A percentile compares a stretch with the other conserved stretches of the same genome.
Evolutionary conservation across 2,329 filamentous ascomycete species (phyloP).

Genomic region (Fusarium irregulare): DNA sequence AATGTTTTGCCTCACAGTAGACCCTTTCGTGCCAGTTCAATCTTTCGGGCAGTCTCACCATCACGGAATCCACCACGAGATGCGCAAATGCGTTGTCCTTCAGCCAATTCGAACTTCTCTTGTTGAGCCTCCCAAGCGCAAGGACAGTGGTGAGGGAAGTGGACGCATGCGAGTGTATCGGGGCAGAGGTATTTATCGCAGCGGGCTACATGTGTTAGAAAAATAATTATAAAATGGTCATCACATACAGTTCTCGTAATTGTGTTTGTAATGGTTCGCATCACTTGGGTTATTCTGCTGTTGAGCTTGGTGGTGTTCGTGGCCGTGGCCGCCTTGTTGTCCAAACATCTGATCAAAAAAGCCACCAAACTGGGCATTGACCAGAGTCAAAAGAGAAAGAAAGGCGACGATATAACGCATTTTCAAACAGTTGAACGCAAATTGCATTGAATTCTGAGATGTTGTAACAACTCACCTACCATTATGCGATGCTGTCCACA

Average conservation of each 20-base stretch:
- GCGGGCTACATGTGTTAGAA: conserved; percentile 64
- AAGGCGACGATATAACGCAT: conserved; percentile 56
- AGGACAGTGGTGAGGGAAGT: conserved; percentile 96
- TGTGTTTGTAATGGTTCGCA: conserved; percentile 79
- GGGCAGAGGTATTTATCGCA: conserved; percentile 96
- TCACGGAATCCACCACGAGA: conserved; percentile 80
- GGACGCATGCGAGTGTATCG: conserved; percentile 92
- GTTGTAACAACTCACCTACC: not conserved
- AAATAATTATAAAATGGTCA: rapidly evolving
- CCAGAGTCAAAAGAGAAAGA: conserved; percentile 70
- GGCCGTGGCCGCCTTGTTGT: conserved; percentile 55
- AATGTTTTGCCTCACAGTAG: conserved; percentile 58
- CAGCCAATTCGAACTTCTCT: conserved; percentile 80
- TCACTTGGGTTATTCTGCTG: conserved; percentile 88
- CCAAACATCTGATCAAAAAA: conserved; percentile 99
- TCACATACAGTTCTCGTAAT: conserved; percentile 72
- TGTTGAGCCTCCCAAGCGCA: conserved; percentile 83
- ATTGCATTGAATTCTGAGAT: not conserved
- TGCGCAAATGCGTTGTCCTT: conserved; percentile 78
- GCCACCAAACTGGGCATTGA: conserved; percentile 81
- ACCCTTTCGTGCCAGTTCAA: conserved; percentile 84
- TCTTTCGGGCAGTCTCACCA: conserved; percentile 78
- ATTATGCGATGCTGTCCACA: conserved; percentile 44
- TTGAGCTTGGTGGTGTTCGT: conserved; percentile 67
- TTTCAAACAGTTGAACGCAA: conserved; percentile 12